Base-by-base conservation (phyloP, 1,284 basidiomycete species). In the Trichosporon sp. region DNA sequence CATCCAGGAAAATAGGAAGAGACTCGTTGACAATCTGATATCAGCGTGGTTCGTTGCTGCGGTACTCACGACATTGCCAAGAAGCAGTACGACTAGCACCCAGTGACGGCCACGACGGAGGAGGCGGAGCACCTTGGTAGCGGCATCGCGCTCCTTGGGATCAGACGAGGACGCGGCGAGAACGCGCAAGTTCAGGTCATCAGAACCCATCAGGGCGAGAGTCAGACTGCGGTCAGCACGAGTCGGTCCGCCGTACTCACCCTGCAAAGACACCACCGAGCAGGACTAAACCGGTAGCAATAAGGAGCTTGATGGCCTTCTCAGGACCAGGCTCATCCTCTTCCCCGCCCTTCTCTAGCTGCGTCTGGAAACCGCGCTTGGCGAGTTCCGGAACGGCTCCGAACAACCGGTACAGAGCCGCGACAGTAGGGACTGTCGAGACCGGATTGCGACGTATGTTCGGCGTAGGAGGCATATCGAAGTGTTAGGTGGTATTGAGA, bases 161-260 rank as follows among this genome's bases (percentile, higher is more conserved):
- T 94, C 88, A 23, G 90, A 90, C 0, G 93, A 95, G 1, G 92
- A 92, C 0, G 89, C 87, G 0, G 91, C 86, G 27, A 96, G 86
- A 0, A 97, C 95, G 31, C 92, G 90, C 21, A 98, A 86, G 77
- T 97, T 94, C 56, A 98, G 87, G 75, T 95, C 91, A 77, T 98
- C 95, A 21, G 97, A 88, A 1, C 95, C 95, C 95, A 97, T 97
- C 34, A 97, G 86, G 5, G 92, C 95, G 23, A 98, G 88, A 0
- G 94, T 97, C 65, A 97, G 85, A 27, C 86, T 85, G 35, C 13
- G 25, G 56, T 65, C 25, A 35, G 67, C 58, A 8, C 9, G 32
- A 8, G 13, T 13, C 9, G 12, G 3, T 3, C 9, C 0, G 21
- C 2, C 9, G 31, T 15, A 85, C 89, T 71, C 70, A 92, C 92